These are phyloP conservation scores for Linaria vulgaris DNA, from an alignment of 257 asterid species.

Conservation along the genomic window DNA sequence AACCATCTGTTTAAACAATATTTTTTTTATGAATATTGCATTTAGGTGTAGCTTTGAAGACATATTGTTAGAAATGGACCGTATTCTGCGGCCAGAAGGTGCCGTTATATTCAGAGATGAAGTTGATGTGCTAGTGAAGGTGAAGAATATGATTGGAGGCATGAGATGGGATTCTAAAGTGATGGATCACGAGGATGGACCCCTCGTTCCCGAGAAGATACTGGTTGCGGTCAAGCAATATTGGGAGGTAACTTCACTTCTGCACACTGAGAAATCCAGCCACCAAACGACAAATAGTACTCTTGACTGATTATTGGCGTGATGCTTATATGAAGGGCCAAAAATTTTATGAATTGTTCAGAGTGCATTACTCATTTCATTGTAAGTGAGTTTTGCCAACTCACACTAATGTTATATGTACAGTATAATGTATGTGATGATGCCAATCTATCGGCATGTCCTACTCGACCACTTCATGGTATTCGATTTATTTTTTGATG, in stretches of 20 bases:
- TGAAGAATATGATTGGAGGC: conserved; percentile 71
- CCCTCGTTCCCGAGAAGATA: conserved; percentile 81
- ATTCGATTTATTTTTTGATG: no score
- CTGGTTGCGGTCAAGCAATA: conserved; percentile 83
- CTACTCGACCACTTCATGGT: no score
- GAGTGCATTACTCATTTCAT: no score
- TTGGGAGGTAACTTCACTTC: conserved; percentile 88
- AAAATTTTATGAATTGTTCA: conserved; percentile 6
- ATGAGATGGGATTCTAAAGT: conserved; percentile 78
- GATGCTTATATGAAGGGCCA: conserved; percentile 23
- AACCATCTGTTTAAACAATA: no score
- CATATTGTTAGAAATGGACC: conserved; percentile 91
- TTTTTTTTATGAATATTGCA: neutral
- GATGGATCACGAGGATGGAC: conserved; percentile 95
- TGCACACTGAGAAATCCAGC: conserved; percentile 35
- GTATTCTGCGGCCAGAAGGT: conserved; percentile 92
- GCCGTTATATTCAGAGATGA: conserved; percentile 85
- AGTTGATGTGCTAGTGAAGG: conserved; percentile 82
- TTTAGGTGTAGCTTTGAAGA: conserved; percentile 80
- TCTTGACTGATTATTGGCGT: conserved; percentile 21
- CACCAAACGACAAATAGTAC: neutral
- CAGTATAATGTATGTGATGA: no score
- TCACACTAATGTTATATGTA: no score
- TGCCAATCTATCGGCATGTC: no score
- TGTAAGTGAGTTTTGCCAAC: no score